Conservation (phyloP, 2,329 filamentous ascomycete genomes). For the Didymella glomerata region DNA sequence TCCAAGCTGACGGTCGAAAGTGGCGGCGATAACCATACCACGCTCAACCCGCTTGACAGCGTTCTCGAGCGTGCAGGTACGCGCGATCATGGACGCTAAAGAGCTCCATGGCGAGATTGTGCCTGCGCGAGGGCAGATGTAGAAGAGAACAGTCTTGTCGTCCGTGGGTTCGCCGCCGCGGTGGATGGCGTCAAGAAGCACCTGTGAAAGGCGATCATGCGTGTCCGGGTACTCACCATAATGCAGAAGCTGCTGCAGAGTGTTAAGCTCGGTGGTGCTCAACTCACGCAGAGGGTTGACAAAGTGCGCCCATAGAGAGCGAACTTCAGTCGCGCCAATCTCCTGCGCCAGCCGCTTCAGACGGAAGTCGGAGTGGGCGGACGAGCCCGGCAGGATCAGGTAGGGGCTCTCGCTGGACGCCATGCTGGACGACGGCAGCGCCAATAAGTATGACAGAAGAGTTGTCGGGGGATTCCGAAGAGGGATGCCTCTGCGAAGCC, state of each 20-base stretch:
- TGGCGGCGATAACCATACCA: constrained; percentile 78
- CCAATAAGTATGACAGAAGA: constrained; percentile 22
- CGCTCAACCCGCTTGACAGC: constrained; percentile 83
- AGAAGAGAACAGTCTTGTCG: constrained; percentile 66
- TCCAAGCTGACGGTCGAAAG: constrained; percentile 62
- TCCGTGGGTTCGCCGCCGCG: constrained; percentile 61
- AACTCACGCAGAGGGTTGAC: constrained; percentile 55
- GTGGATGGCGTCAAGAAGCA: constrained; percentile 56
- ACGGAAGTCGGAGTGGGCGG: constrained; percentile 64
- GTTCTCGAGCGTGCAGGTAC: constrained; percentile 83
- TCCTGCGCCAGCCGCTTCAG: constrained; percentile 56
- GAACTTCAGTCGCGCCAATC: constrained; percentile 57
- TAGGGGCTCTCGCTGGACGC: constrained; percentile 48
- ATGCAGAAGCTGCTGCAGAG: constrained; percentile 67
- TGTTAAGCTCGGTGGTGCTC: constrained; percentile 56
- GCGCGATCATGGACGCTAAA: constrained; percentile 90
- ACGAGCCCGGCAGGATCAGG: constrained; percentile 59
- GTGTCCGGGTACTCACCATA: constrained; percentile 65
- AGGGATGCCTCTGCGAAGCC: constrained; percentile 23
- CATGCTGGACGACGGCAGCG: constrained; percentile 34
- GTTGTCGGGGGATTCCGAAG: constrained; percentile 28
- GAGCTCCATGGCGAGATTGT: constrained; percentile 97
- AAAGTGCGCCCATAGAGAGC: constrained; percentile 62
- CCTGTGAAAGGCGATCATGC: constrained; percentile 55
- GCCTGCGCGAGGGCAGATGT: constrained; percentile 79